phyloP scores from a whole-genome alignment of 2,329 filamentous ascomycete genomes.

The Chalaropsis ovoidea region DNA sequence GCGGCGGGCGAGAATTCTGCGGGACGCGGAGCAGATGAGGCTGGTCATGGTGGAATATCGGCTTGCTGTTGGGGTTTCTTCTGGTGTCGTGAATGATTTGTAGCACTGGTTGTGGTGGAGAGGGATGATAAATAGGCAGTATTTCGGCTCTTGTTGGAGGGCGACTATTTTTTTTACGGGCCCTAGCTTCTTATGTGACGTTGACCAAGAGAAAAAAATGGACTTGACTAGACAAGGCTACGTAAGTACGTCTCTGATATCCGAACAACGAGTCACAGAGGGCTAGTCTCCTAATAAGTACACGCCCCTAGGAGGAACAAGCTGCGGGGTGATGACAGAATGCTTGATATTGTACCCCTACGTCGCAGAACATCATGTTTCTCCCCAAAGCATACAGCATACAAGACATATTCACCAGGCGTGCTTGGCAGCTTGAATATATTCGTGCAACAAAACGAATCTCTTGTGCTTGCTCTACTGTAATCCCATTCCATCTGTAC shows the following conservation, averaged over 20 bases:
- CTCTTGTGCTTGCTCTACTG: not conserved
- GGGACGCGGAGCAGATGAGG: constrained; percentile 19
- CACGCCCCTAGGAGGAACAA: constrained; percentile 4
- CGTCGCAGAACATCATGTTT: not conserved
- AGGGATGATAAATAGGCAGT: not conserved
- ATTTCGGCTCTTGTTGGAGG: not conserved
- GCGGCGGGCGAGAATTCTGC: constrained; percentile 26
- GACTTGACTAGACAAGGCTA: constrained; percentile 2
- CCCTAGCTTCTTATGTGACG: constrained; percentile 12
- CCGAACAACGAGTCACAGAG: not conserved
- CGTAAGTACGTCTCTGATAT: not conserved
- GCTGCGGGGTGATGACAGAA: not conserved
- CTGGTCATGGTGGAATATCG: constrained; percentile 11
- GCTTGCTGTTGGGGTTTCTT: not conserved
- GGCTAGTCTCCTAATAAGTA: not conserved
- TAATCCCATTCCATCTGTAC: not conserved
- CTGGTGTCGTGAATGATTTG: constrained; percentile 27
- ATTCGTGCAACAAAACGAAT: not conserved
- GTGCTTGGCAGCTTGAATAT: not conserved
- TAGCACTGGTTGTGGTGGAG: not conserved
- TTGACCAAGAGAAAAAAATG: constrained; percentile 4
- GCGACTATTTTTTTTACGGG: constrained; percentile 12
- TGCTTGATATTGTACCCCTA: not conserved
- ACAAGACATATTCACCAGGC: not conserved
- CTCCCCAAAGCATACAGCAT: not conserved